Conservation (phyloP, 2,329 filamentous ascomycete genomes). For the Polytolypa hystricis region DNA sequence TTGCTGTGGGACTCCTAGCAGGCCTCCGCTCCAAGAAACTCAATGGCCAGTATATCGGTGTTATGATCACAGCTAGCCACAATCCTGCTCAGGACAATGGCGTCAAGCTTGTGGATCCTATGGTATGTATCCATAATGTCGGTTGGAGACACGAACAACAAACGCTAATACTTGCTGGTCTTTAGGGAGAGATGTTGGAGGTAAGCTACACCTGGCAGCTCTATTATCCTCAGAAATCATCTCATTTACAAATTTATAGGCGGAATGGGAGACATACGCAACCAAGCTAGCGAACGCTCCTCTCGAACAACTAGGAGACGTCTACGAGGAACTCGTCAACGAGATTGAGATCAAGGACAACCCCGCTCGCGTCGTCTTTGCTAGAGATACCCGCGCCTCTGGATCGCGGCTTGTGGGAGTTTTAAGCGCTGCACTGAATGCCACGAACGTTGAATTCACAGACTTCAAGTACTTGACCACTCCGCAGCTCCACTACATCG, state of each 20-base stretch:
- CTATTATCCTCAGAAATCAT: background rate
- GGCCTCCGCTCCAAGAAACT: slow-evolving; percentile 82
- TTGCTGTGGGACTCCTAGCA: slow-evolving; percentile 81
- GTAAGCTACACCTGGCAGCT: slow-evolving; percentile 35
- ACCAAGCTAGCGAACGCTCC: slow-evolving; percentile 80
- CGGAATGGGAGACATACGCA: slow-evolving; percentile 81
- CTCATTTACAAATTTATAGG: slow-evolving; percentile 26
- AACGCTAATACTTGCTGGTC: no score
- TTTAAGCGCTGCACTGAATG: slow-evolving; percentile 67
- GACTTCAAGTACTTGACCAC: slow-evolving; percentile 92
- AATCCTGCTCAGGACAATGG: slow-evolving; percentile 85
- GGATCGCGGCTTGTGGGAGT: slow-evolving; percentile 72
- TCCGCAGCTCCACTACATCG: slow-evolving; percentile 95
- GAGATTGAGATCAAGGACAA: slow-evolving; percentile 64
- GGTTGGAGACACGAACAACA: slow-evolving; percentile 3
- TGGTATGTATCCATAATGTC: slow-evolving; percentile 40
- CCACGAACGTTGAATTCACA: slow-evolving; percentile 59
- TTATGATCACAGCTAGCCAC: slow-evolving; percentile 94
- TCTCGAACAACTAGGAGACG: slow-evolving; percentile 61
- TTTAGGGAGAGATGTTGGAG: slow-evolving; percentile 84
- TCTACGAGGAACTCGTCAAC: slow-evolving; percentile 64
- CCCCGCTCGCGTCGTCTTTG: slow-evolving; percentile 74
- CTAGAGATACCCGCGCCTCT: slow-evolving; percentile 84
- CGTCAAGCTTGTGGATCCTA: slow-evolving; percentile 90
- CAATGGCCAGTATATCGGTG: slow-evolving; percentile 80